Percentiles rank a stretch among this genome's conserved stretches.
These are phyloP conservation scores for Epithemia pelagica DNA, from an alignment of 108 stramenopile genomes.

Conservation along the genomic window DNA sequence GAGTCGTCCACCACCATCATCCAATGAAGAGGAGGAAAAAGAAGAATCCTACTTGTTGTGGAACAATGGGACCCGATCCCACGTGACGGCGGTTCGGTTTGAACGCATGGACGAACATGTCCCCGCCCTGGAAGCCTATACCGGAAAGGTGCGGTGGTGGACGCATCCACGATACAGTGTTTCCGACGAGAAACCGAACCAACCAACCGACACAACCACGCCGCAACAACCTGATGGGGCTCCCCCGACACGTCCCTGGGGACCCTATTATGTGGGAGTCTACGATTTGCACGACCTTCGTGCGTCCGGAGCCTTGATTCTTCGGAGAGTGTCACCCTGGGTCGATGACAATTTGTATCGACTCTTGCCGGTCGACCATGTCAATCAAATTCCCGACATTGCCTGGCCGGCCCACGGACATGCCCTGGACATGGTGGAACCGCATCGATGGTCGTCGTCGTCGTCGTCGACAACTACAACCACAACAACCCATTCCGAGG, in stretches of 20 bases:
- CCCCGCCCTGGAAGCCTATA: conserved; percentile 20
- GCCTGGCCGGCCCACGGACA: conserved; percentile 48
- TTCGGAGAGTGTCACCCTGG: conserved; percentile 68
- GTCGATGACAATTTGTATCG: conserved; percentile 67
- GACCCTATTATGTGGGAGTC: conserved; percentile 82
- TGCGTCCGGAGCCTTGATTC: conserved; percentile 71
- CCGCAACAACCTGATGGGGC: conserved; percentile 6
- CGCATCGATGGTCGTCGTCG: neutral
- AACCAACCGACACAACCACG: conserved; percentile 12
- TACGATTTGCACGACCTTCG: conserved; percentile 74
- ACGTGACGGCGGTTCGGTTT: conserved; percentile 46
- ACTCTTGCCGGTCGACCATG: conserved; percentile 54
- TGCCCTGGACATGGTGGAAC: neutral
- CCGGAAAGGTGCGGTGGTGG: conserved; percentile 46
- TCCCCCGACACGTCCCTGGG: conserved; percentile 60
- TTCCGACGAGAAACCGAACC: conserved; percentile 37
- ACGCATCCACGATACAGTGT: conserved; percentile 47
- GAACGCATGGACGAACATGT: conserved; percentile 88
- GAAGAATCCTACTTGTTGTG: conserved; percentile 2
- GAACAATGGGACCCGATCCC: conserved; percentile 8
- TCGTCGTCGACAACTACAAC: neutral
- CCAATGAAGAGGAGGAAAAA: neutral
- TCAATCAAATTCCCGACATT: conserved; percentile 58
- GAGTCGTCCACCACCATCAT: neutral
- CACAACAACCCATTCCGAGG: neutral